Conservation (phyloP, 345 rosid genomes). For the Moringa oleifera region DNA sequence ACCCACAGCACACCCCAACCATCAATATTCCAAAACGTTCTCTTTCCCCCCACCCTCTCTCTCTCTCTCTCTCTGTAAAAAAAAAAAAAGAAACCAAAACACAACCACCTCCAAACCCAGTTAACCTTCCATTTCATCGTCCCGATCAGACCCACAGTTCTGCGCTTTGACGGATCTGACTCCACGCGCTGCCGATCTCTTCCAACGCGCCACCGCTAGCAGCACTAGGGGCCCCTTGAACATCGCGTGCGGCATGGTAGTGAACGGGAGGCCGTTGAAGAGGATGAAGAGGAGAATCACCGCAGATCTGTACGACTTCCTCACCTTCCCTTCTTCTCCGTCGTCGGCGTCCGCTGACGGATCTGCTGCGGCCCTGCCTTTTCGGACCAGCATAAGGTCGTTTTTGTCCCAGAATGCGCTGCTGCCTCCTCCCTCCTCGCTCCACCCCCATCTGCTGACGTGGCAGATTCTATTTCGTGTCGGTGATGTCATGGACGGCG, state of each 20-base stretch:
- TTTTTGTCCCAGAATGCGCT: constrained; percentile 46
- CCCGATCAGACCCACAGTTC: not conserved
- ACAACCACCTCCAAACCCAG: too few species aligned
- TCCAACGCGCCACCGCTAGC: constrained; percentile 22
- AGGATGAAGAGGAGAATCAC: constrained; percentile 68
- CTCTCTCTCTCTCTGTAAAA: too few species aligned
- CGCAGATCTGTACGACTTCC: constrained; percentile 56
- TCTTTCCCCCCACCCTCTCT: not conserved
- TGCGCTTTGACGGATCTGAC: not conserved
- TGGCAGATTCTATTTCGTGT: constrained; percentile 54
- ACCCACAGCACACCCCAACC: constrained; percentile 5
- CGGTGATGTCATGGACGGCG: constrained; percentile 34
- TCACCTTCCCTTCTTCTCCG: constrained; percentile 35
- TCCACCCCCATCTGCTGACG: constrained; percentile 46
- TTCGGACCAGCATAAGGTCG: constrained; percentile 36
- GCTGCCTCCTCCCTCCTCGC: constrained; percentile 42
- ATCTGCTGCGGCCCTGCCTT: constrained; percentile 24
- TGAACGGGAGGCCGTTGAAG: constrained; percentile 51
- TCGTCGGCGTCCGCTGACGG: not conserved
- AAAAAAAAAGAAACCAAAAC: not conserved
- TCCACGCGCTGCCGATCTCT: not conserved
- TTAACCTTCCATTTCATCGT: not conserved
- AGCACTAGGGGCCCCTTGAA: too few species aligned
- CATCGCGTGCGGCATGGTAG: constrained; percentile 32
- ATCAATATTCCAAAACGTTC: not conserved